Base-by-base conservation (phyloP, 306 rosid genomes). In the cucumber (Cucumis sativus) region DNA sequence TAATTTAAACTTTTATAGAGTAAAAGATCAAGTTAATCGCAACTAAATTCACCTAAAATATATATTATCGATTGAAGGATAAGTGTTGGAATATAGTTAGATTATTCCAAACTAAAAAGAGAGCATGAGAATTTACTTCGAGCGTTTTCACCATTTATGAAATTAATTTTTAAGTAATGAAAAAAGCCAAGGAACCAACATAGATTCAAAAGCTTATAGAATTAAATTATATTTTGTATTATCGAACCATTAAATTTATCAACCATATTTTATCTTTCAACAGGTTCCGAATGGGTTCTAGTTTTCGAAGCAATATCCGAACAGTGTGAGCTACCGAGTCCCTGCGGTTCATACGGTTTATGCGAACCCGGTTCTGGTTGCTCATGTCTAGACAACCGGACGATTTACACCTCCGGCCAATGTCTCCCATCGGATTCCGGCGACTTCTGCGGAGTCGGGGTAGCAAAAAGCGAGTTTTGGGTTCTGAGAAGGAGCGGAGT, bases 321-420 rank as follows among this genome's bases (percentile, higher is more conserved):
- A 12, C 61, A 82, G 2, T 95, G 98, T 55, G 87, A 90, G 55
- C 92, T 95, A 0, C 97, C 97, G 0, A 89, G 82, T 9, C 82
- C 90, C 0, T 95, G 98, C 83, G 97, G 97, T 62, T 80, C 96
- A 25, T 92, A 89, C 86, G 96, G 97, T 79, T 73, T 95, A 73
- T 95, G 98, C 77, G 84, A 37, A 0, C 86, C 97, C 1, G 85
- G 84, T 41, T 76, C 86, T 2, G 88, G 85, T 14, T 95, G 98
- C 71, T 90, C 86, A 0, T 95, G 98, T 81, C 67, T 92, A 63
- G 88, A 90, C 61, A 89, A 87, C 85, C 45, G 68, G 57, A 88
- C 91, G 78, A 85, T 82, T 58, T 88, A 56, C 35, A 56, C 54
- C 47, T 62, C 88, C 43, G 88, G 86, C 2, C 85, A 87, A 20